Evolutionary conservation across 2,329 filamentous ascomycete genomes (phyloP).

Genomic region (Penicillium sclerotiorum): DNA sequence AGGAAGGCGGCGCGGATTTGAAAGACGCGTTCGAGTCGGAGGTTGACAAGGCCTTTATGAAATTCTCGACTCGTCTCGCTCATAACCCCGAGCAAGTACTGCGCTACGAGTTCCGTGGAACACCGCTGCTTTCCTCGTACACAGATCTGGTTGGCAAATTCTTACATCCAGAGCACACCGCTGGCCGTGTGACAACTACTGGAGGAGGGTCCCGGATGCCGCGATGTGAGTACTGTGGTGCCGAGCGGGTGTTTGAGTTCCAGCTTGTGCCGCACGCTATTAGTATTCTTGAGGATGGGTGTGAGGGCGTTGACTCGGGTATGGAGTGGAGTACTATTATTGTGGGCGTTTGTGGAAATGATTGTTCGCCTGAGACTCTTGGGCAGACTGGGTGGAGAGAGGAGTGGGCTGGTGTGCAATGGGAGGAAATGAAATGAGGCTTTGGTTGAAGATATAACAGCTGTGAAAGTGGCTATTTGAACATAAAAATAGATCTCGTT

Average conservation of each 20-base stretch:
- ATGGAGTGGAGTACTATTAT: constrained; percentile 99
- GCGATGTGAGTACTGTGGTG: constrained; percentile 74
- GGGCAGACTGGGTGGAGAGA: constrained; percentile 78
- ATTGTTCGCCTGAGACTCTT: constrained; percentile 68
- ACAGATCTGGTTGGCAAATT: constrained; percentile 71
- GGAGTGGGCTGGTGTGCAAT: constrained; percentile 98
- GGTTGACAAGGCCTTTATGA: constrained; percentile 76
- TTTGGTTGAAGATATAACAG: neutral
- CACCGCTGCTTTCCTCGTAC: constrained; percentile 78
- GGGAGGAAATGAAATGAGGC: constrained; percentile 69
- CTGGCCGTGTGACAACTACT: constrained; percentile 31
- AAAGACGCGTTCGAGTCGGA: constrained; percentile 75
- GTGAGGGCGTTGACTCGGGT: constrained; percentile 65
- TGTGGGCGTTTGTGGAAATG: constrained; percentile 77
- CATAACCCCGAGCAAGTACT: constrained; percentile 84
- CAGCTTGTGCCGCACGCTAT: constrained; percentile 93
- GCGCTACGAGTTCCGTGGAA: constrained; percentile 74
- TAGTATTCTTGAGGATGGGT: constrained; percentile 76
- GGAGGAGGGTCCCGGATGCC: constrained; percentile 62
- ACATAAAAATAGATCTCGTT: constrained; percentile 3
- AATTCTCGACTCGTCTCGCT: constrained; percentile 74
- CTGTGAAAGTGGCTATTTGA: neutral
- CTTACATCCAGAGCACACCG: constrained; percentile 45
- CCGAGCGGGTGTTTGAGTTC: constrained; percentile 79
- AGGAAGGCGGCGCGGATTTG: constrained; percentile 44